A percentile compares a stretch with the other conserved stretches of the same genome.
Evolutionary conservation across 345 rosid genomes (phyloP).

Genomic region (Acer saccharum): DNA sequence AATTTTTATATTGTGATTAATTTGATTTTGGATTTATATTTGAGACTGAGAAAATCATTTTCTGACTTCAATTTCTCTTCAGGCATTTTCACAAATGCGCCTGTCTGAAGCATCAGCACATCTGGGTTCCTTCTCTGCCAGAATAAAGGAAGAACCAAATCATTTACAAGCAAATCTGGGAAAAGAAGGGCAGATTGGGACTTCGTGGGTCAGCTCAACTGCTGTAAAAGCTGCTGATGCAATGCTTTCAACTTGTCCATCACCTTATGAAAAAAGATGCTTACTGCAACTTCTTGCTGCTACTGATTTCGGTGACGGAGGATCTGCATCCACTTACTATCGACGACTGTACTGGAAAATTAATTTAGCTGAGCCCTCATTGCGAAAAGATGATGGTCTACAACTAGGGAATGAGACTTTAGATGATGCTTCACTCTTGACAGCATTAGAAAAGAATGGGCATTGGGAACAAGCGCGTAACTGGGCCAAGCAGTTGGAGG

Average conservation of each 20-base stretch:
- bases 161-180: conserved; percentile 52
- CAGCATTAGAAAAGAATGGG: conserved; percentile 78
- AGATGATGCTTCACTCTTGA: conserved; percentile 88
- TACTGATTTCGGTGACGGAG: conserved; percentile 96
- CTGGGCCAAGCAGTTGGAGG: conserved; percentile 98
- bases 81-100: conserved; percentile 99
- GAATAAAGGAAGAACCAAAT: conserved; percentile 80
- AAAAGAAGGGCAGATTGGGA: conserved; percentile 67
- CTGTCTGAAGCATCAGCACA: conserved; percentile 97
- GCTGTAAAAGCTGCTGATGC: conserved; percentile 95
- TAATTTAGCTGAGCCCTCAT: conserved; percentile 86
- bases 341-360: conserved; percentile 88
- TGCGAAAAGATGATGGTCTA: conserved; percentile 65
- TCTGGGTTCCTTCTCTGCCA: conserved; percentile 86
- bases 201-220: conserved; percentile 82
- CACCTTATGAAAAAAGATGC: conserved; percentile 97
- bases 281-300: conserved; percentile 88
- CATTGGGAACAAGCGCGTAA: conserved; percentile 98
- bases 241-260: conserved; percentile 82
- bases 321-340: conserved; percentile 73
- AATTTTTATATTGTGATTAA: not conserved
- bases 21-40: not conserved
- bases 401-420: conserved; percentile 82
- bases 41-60: conserved; percentile 3
- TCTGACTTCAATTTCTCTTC: conserved; percentile 20